A percentile compares a stretch with the other conserved stretches of the same genome.
Conservation (phyloP, 1,139 yeast species). For the Arxiozyma slooffiae region DNA sequence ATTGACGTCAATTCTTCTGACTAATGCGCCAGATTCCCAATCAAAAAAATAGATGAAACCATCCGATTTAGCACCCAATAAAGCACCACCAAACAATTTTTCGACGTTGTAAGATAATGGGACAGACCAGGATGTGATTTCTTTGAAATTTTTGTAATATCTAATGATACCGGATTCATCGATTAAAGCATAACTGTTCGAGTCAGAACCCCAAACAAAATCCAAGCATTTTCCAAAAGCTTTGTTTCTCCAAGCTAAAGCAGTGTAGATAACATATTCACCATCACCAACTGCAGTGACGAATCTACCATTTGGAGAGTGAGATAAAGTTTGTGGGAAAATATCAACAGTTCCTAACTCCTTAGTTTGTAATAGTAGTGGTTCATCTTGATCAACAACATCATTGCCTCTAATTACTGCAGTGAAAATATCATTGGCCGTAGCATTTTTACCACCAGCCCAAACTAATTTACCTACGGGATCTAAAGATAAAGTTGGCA, state of each 20-base stretch:
- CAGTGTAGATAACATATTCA: constrained; percentile 90
- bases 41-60: constrained; percentile 83
- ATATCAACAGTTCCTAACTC: constrained; percentile 89
- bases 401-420: constrained; percentile 67
- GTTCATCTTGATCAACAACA: constrained; percentile 71
- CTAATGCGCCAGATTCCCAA: constrained; percentile 81
- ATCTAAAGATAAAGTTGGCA: constrained; percentile 90
- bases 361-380: constrained; percentile 63
- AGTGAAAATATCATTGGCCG: constrained; percentile 60
- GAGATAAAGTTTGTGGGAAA: constrained; percentile 76
- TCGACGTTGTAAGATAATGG: constrained; percentile 69
- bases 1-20: constrained; percentile 75
- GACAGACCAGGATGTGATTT: constrained; percentile 50
- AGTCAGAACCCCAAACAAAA: constrained; percentile 91
- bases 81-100: constrained; percentile 75
- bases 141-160: constrained; percentile 77
- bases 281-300: constrained; percentile 98
- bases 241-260: constrained; percentile 96
- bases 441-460: constrained; percentile 62
- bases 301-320: constrained; percentile 95
- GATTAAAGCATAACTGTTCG: constrained; percentile 76
- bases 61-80: constrained; percentile 68
- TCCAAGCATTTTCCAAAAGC: constrained; percentile 84
- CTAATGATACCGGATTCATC: constrained; percentile 58
- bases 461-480: constrained; percentile 82